These are phyloP conservation scores for Lodderomyces elongisporus DNA, from an alignment of 1,139 yeast genomes.

Conservation along the genomic window DNA sequence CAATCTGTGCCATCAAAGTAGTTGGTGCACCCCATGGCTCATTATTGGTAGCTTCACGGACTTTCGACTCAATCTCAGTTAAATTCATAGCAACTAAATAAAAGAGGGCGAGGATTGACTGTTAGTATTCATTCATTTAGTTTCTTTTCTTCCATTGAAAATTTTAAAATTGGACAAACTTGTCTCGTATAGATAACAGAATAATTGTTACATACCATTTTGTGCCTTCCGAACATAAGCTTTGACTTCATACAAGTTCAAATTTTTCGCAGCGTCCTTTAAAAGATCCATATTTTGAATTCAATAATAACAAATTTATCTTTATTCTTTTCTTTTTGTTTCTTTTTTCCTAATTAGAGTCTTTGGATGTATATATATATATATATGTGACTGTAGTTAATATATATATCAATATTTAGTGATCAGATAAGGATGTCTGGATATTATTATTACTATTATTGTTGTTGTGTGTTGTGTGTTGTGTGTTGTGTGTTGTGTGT, in stretches of 20 bases:
- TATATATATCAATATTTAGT: no score
- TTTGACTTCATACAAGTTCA: constrained; percentile 90
- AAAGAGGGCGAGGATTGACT: not conserved
- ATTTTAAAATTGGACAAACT: not conserved
- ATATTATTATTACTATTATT: no score
- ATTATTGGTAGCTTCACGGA: constrained; percentile 94
- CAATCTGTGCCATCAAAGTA: constrained; percentile 87
- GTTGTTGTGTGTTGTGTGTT: no score
- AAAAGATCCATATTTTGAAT: constrained; percentile 57
- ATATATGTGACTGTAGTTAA: not conserved
- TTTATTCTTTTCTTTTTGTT: constrained; percentile 5
- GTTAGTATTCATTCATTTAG: no score
- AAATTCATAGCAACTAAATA: constrained; percentile 73
- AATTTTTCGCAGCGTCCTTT: constrained; percentile 71
- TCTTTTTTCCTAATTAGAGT: no score
- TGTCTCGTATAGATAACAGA: not conserved
- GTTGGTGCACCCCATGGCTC: constrained; percentile 99
- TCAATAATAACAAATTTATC: no score
- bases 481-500: no score
- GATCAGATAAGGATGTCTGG: no score
- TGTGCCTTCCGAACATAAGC: constrained; percentile 97
- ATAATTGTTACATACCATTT: constrained; percentile 52
- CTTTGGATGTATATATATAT: not conserved
- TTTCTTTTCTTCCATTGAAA: no score
- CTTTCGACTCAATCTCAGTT: constrained; percentile 94